Evolutionary conservation across 768 basidiomycete genomes (phyloP).

Genomic region (Kwoniella bestiolae): DNA sequence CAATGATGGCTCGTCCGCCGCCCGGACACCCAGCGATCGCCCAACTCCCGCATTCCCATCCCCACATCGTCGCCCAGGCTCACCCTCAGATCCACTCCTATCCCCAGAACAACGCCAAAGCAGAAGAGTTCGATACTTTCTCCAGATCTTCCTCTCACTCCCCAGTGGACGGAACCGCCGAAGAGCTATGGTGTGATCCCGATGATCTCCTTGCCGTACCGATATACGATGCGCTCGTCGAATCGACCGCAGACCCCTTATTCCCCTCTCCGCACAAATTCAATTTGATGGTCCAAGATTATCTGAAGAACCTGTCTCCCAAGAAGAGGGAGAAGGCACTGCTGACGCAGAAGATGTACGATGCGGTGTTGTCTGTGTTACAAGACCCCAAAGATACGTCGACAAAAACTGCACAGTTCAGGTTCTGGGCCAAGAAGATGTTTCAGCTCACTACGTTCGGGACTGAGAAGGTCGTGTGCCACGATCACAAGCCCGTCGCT

Average conservation of each 20-base stretch:
- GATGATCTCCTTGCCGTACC: constrained; percentile 24
- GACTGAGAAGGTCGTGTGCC: constrained; percentile 65
- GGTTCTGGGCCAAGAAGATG: constrained; percentile 84
- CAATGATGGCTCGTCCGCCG: constrained; percentile 12
- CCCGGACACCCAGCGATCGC: constrained; percentile 16
- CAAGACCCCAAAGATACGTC: constrained; percentile 62
- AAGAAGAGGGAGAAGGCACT: constrained; percentile 71
- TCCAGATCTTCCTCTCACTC: constrained; percentile 22
- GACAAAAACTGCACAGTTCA: constrained; percentile 69
- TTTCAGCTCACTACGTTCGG: constrained; percentile 59
- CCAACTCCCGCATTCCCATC: no score
- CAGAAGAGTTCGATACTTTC: constrained; percentile 14
- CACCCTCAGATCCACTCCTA: not conserved
- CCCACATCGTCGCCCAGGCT: not conserved
- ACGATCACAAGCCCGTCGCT: constrained; percentile 74
- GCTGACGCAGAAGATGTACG: constrained; percentile 72
- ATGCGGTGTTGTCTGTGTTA: constrained; percentile 72
- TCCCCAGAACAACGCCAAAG: not conserved
- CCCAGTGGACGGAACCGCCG: not conserved
- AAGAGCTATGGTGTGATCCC: constrained; percentile 21
- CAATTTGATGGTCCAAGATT: constrained; percentile 65
- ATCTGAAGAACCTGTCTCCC: constrained; percentile 66
- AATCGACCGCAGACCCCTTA: constrained; percentile 18
- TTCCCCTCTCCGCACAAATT: constrained; percentile 70
- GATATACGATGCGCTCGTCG: constrained; percentile 13